Evolutionary conservation across 2,329 filamentous ascomycete genomes (phyloP).

Genomic region (Leptodontidium sp.): DNA sequence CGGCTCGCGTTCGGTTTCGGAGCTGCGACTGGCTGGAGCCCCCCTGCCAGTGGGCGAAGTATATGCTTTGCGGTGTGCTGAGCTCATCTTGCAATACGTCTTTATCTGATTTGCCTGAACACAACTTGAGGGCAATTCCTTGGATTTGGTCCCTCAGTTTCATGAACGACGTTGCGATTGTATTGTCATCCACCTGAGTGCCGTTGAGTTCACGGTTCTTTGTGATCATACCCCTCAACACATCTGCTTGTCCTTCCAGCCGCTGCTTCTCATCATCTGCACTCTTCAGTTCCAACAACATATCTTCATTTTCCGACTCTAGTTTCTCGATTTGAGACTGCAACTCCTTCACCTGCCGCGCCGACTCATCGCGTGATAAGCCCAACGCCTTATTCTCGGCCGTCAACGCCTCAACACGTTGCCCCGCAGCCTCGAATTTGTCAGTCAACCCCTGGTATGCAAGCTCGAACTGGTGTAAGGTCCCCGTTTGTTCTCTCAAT

Average conservation of each 20-base stretch:
- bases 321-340: neutral
- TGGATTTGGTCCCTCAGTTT: slow-evolving; percentile 6
- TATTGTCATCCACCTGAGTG: slow-evolving; percentile 5
- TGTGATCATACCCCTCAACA: neutral
- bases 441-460: no score
- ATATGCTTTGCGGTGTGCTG: neutral
- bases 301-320: neutral
- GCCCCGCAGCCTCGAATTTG: no score
- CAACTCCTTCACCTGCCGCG: no score
- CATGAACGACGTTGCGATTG: neutral
- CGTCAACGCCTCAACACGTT: no score
- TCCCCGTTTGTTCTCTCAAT: no score
- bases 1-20: neutral
- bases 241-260: neutral
- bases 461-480: no score
- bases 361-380: no score
- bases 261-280: neutral
- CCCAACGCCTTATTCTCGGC: no score
- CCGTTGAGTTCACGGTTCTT: neutral
- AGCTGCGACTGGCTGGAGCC: neutral
- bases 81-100: neutral
- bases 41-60: neutral
- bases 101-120: neutral
- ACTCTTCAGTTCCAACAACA: neutral
- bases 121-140: slow-evolving; percentile 6